These are phyloP conservation scores for Aspergillus flavus DNA, from an alignment of 2,329 filamentous ascomycete genomes.

Conservation along the genomic window DNA sequence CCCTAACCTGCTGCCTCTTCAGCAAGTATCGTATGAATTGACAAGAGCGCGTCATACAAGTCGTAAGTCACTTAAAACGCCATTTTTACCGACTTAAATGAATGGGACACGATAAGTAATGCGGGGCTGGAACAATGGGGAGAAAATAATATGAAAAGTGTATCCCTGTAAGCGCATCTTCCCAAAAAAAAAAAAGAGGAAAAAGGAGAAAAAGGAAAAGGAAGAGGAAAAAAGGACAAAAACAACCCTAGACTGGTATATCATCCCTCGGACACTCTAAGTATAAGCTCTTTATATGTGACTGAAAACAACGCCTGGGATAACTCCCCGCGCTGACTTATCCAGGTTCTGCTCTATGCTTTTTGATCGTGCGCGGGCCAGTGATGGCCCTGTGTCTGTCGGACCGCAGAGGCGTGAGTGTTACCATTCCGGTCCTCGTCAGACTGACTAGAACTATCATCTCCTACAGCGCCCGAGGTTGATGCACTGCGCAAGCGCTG, in stretches of 20 bases:
- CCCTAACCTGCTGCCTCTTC: constrained; percentile 1
- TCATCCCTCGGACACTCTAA: constrained; percentile 17
- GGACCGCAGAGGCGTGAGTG: constrained; percentile 17
- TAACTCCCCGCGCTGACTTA: constrained; percentile 34
- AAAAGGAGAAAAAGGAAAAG: constrained; percentile 13
- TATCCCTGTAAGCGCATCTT: neutral
- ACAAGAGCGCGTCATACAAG: constrained; percentile 30
- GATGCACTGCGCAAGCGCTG: constrained; percentile 46
- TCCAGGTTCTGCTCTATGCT: constrained; percentile 4
- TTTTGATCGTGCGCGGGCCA: constrained; percentile 57
- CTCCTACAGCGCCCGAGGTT: constrained; percentile 36
- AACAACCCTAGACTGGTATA: constrained; percentile 17
- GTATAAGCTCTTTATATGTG: constrained; percentile 22
- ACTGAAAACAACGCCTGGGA: constrained; percentile 48
- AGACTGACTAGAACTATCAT: constrained; percentile 53
- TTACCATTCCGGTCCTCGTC: constrained; percentile 47
- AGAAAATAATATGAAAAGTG: constrained; percentile 6
- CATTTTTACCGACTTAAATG: constrained; percentile 18
- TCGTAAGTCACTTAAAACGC: constrained; percentile 34
- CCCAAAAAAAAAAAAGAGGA: constrained; percentile 13
- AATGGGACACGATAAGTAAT: neutral
- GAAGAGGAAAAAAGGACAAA: constrained; percentile 12
- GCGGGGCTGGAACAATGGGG: constrained; percentile 11
- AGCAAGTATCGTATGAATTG: constrained; percentile 25
- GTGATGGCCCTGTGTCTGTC: constrained; percentile 22